Conservation (phyloP, 192 early-diverging fungal genomes). For the Polychytrium aggregatum region DNA sequence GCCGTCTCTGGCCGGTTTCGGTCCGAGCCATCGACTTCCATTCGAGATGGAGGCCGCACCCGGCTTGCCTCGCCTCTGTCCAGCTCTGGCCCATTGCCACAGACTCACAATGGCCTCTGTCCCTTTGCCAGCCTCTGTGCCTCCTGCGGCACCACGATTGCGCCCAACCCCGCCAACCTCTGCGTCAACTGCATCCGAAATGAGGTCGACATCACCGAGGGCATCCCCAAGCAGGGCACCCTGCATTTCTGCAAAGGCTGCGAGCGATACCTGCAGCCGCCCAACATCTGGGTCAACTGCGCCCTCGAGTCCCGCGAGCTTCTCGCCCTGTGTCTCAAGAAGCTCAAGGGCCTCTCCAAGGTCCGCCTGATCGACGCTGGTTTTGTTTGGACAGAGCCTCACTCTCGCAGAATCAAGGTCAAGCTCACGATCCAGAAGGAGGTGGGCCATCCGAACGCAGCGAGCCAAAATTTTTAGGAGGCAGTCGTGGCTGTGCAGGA, state of each 20-base stretch:
- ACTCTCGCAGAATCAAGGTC: slow-evolving; percentile 86
- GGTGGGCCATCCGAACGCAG: no score
- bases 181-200: slow-evolving; percentile 96
- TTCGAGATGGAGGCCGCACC: background rate
- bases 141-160: slow-evolving; percentile 84
- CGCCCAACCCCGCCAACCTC: slow-evolving; percentile 97
- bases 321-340: slow-evolving; percentile 84
- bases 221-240: slow-evolving; percentile 93
- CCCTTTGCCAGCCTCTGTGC: slow-evolving; percentile 77
- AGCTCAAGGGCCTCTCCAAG: slow-evolving; percentile 80
- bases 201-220: slow-evolving; percentile 96
- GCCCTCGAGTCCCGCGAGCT: slow-evolving; percentile 85
- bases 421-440: slow-evolving; percentile 99
- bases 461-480: no score
- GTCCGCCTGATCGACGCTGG: slow-evolving; percentile 93
- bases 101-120: background rate
- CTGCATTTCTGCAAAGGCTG: slow-evolving; percentile 95
- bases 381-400: slow-evolving; percentile 97
- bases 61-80: background rate
- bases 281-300: slow-evolving; percentile 77
- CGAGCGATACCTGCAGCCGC: slow-evolving; percentile 94
- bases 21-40: background rate
- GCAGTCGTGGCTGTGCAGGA: no score
- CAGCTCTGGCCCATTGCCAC: background rate
- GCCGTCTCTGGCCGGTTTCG: background rate